These are phyloP conservation scores for Leccinum sublutescens DNA, from an alignment of 768 basidiomycete genomes.

Conservation along the genomic window DNA sequence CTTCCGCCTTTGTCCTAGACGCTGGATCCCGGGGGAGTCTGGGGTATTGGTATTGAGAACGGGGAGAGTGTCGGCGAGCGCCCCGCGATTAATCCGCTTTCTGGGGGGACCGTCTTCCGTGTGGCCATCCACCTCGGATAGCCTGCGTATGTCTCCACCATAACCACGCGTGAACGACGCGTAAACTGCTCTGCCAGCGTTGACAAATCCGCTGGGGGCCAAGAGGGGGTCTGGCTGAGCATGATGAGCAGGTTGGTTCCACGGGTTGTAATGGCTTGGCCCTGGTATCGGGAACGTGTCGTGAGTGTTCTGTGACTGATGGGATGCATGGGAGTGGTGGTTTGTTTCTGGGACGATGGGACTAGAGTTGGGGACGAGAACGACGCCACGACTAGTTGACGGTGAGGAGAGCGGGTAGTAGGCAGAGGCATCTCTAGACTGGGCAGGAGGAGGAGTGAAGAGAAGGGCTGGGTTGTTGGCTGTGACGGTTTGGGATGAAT, in stretches of 20 bases:
- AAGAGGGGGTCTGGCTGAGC: slow-evolving; percentile 52
- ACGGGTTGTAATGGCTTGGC: slow-evolving; percentile 36
- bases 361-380: slow-evolving; percentile 79
- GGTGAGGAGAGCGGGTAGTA: slow-evolving; percentile 1
- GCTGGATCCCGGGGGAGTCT: slow-evolving; percentile 59
- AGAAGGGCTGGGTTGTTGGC: slow-evolving; percentile 56
- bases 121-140: slow-evolving; percentile 38
- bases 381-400: slow-evolving; percentile 40
- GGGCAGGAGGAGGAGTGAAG: slow-evolving; percentile 46
- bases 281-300: slow-evolving; percentile 46
- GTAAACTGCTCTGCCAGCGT: slow-evolving; percentile 41
- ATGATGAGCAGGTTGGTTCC: slow-evolving; percentile 36
- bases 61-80: slow-evolving; percentile 34
- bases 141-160: slow-evolving; percentile 37
- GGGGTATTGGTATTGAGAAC: slow-evolving; percentile 30
- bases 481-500: slow-evolving; percentile 51
- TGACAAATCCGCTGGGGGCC: slow-evolving; percentile 57
- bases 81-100: slow-evolving; percentile 64
- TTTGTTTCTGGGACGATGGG: slow-evolving; percentile 46
- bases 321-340: slow-evolving; percentile 40
- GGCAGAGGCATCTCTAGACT: slow-evolving; percentile 76
- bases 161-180: slow-evolving; percentile 51
- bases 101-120: slow-evolving; percentile 64
- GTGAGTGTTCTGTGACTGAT: slow-evolving; percentile 35
- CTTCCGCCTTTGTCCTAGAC: slow-evolving; percentile 49